Base-by-base conservation (phyloP, 306 rosid species). In the Pueraria montana region DNA sequence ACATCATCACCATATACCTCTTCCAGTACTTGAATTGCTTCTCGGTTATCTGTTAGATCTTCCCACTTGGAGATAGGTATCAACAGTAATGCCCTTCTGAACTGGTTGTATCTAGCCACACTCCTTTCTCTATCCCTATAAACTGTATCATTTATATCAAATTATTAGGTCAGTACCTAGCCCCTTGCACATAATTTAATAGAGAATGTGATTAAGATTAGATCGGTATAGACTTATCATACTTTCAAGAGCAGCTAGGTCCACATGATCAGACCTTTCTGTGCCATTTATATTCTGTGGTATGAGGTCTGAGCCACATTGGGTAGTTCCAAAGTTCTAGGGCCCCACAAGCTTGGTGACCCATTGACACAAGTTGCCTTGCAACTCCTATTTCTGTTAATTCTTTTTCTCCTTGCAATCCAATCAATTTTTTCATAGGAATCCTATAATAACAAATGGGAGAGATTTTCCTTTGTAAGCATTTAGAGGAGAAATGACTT, bases 281-380 rank as follows among this genome's bases (percentile, higher is more conserved):
- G 80, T 81, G 42, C 92, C 94, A 63, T 87, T 79, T 3, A 72
- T 0, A 2, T 91, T 87, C 0, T 89, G 94, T 26, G 91, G 62
- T 1, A 89, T 42, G 0, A 91, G 49, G n/a, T 91, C 84, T 89
- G 0, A 87, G 38, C 61, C 46, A 91, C 21, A 52, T 0, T 17
- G 94, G 94, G 24, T 91, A 89, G 74, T 91, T 91, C 89, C 87
- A 86, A 46, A 86, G 91, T 78, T 89, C 92, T 0, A 91, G 63
- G 5, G 91, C 88, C 1, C 90, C 94, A 79, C 87, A 87, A 38
- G 94, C 87, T 83, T 91, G 94, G 82, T 91, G 92, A 34, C 94
- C 94, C 94, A 89, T 91, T 23, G 94, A 89, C n/a, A 91, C 91
- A 43, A 91, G 56, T 36, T 84, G 87, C 10, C 59, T 84, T 18